A percentile compares a stretch with the other conserved stretches of the same genome.
Evolutionary conservation across 2,329 filamentous ascomycete species (phyloP).

Genomic region (Cercospora sojina): DNA sequence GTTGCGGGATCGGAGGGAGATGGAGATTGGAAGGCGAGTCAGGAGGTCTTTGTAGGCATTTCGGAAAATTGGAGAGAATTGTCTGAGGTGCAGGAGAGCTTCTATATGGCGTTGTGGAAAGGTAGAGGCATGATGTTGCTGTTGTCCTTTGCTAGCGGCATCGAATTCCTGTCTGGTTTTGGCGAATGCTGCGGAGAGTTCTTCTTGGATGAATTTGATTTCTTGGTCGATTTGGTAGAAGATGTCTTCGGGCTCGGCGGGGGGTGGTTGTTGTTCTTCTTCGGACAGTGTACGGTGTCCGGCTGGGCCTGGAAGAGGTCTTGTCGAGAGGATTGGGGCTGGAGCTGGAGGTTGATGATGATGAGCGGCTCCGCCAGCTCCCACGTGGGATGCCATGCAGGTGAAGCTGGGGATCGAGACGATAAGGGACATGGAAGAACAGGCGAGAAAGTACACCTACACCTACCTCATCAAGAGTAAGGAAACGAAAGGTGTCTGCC

Average conservation of each 20-base stretch:
- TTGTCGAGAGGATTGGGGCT: neutral
- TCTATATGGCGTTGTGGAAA: constrained; percentile 13
- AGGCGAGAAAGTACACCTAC: neutral
- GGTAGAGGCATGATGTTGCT: neutral
- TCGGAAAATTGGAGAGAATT: constrained; percentile 18
- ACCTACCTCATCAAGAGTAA: neutral
- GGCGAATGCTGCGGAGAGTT: constrained; percentile 11
- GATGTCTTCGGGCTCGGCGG: constrained; percentile 19
- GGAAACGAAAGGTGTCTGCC: neutral
- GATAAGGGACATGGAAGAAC: neutral
- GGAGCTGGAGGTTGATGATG: neutral
- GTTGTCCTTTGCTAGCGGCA: neutral
- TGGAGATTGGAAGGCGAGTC: constrained; percentile 15
- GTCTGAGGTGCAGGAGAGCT: constrained; percentile 18
- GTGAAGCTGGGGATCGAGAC: neutral
- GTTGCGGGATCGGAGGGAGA: constrained; percentile 7
- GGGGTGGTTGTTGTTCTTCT: constrained; percentile 4
- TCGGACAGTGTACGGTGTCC: neutral
- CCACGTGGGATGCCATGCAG: constrained; percentile 3
- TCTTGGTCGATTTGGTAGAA: constrained; percentile 25
- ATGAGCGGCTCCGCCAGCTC: neutral
- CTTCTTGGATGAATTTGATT: constrained; percentile 16
- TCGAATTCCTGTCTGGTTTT: neutral
- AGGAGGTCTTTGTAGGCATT: constrained; percentile 18
- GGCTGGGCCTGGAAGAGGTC: neutral